Percentiles rank a stretch among this genome's conserved stretches.
Evolutionary conservation across 2,329 filamentous ascomycete species (phyloP).

Genomic region (Rhinocladiella similis): DNA sequence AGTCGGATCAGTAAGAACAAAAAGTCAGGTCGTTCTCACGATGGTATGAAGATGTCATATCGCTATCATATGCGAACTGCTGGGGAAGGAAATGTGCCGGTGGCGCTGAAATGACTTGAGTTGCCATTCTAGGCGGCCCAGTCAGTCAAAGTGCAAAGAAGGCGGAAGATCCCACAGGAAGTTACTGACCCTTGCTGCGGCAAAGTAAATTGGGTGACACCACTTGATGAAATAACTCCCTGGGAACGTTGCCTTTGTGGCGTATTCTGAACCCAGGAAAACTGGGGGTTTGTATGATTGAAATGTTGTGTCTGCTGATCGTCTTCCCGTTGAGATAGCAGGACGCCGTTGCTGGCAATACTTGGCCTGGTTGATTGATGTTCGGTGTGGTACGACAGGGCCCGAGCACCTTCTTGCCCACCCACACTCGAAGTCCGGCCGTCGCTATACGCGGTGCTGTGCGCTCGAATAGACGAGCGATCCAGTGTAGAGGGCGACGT

Average conservation of each 20-base stretch:
- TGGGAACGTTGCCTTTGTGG: slow-evolving; percentile 3
- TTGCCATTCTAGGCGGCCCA: slow-evolving; percentile 21
- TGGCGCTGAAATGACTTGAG: slow-evolving; percentile 20
- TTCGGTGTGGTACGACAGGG: slow-evolving; percentile 5
- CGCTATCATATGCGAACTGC: slow-evolving; percentile 16
- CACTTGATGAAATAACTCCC: slow-evolving; percentile 2
- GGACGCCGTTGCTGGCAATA: slow-evolving; percentile 1
- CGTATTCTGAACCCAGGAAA: slow-evolving; percentile 8
- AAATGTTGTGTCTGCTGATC: background rate
- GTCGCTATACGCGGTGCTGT: slow-evolving; percentile 14
- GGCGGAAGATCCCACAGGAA: background rate
- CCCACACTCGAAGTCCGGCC: slow-evolving; percentile 12
- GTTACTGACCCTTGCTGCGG: slow-evolving; percentile 19
- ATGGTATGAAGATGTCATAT: slow-evolving; percentile 11
- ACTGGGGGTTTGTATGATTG: slow-evolving; percentile 9
- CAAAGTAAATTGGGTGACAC: slow-evolving; percentile 9
- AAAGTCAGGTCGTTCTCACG: slow-evolving; percentile 1
- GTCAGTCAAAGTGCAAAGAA: background rate
- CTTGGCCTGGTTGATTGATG: slow-evolving; percentile 9
- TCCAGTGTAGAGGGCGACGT: slow-evolving; percentile 14
- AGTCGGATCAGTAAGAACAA: background rate
- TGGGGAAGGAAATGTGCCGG: slow-evolving; percentile 11
- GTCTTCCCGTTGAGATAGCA: slow-evolving; percentile 12
- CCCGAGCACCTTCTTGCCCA: slow-evolving; percentile 11
- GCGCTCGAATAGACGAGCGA: slow-evolving; percentile 11